Conservation (phyloP, 1,284 basidiomycete genomes). For the Irpex sp. region DNA sequence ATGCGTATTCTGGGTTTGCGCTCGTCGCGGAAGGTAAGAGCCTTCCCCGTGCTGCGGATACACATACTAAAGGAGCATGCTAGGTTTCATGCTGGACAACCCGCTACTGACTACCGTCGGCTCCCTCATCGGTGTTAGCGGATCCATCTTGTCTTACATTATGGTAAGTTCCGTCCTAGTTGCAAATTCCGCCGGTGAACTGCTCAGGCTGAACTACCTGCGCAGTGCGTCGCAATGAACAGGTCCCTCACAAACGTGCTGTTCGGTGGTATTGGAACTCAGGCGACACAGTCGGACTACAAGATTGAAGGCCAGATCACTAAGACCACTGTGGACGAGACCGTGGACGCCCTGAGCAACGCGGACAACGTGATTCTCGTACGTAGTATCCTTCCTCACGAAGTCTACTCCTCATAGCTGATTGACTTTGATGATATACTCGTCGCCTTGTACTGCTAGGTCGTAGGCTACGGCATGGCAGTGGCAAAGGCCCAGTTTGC, state of each 20-base stretch:
- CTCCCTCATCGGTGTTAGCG: slow-evolving; percentile 80
- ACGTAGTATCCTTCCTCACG: slow-evolving; percentile 12
- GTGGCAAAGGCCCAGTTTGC: slow-evolving; percentile 87
- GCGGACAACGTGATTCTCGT: slow-evolving; percentile 84
- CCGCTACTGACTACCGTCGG: slow-evolving; percentile 78
- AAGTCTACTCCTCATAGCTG: neutral
- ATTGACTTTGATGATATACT: neutral
- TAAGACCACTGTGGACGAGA: slow-evolving; percentile 74
- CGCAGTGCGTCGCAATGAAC: slow-evolving; percentile 86
- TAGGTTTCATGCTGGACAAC: slow-evolving; percentile 85
- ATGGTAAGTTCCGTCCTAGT: slow-evolving; percentile 52
- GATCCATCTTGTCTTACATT: slow-evolving; percentile 87
- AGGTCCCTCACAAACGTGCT: slow-evolving; percentile 74
- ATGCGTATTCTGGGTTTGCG: slow-evolving; percentile 88
- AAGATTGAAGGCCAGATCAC: slow-evolving; percentile 81
- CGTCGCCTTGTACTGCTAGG: slow-evolving; percentile 33
- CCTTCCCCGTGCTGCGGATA: neutral
- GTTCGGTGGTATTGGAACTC: slow-evolving; percentile 73
- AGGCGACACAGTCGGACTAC: slow-evolving; percentile 49
- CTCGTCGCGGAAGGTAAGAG: slow-evolving; percentile 78
- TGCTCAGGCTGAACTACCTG: slow-evolving; percentile 7
- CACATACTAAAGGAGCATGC: neutral
- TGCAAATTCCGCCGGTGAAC: neutral
- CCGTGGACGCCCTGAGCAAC: slow-evolving; percentile 70
- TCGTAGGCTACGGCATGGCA: slow-evolving; percentile 88